phyloP scores from a whole-genome alignment of 306 rosid genomes.

The Malus sieversii region DNA sequence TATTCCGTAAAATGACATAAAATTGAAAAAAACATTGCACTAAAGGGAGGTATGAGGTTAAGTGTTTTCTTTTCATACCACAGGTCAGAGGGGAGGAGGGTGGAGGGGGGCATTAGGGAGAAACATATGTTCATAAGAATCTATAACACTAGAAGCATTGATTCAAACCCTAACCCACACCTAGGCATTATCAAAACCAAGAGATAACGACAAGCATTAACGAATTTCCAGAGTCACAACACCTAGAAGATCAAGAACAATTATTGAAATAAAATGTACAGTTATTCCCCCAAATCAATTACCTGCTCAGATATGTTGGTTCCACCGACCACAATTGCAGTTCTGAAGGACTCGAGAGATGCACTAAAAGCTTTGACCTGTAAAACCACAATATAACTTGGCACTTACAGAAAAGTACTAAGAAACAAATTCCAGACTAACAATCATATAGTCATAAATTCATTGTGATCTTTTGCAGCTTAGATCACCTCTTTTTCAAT shows the following conservation, averaged over 20 bases:
- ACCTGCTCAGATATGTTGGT: conserved; percentile 82
- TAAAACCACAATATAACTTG: conserved; percentile 14
- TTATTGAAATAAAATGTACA: not conserved
- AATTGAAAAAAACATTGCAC: not conserved
- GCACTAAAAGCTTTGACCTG: conserved; percentile 87
- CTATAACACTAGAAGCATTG: not conserved
- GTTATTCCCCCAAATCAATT: conserved; percentile 15
- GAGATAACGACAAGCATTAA: not conserved
- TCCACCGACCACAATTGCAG: conserved; percentile 89
- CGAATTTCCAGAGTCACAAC: not conserved
- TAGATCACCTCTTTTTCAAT: conserved; percentile 73
- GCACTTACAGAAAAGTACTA: not conserved
- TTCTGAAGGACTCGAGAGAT: conserved; percentile 62
- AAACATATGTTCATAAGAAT: not conserved
- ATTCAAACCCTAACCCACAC: not conserved
- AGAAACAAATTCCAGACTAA: conserved; percentile 1
- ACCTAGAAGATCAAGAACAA: conserved; percentile 1
- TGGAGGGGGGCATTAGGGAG: not conserved
- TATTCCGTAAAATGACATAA: not conserved
- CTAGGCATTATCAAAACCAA: conserved; percentile 1
- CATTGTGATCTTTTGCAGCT: not conserved
- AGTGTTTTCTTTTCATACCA: not conserved
- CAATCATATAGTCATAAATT: not conserved
- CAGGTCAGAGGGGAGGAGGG: not conserved
- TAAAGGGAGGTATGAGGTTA: not conserved